Evolutionary conservation across 305 asterid genomes (phyloP), one percentile per base, ranked within the genome.

Genomic region (Euphrasia arctica): DNA sequence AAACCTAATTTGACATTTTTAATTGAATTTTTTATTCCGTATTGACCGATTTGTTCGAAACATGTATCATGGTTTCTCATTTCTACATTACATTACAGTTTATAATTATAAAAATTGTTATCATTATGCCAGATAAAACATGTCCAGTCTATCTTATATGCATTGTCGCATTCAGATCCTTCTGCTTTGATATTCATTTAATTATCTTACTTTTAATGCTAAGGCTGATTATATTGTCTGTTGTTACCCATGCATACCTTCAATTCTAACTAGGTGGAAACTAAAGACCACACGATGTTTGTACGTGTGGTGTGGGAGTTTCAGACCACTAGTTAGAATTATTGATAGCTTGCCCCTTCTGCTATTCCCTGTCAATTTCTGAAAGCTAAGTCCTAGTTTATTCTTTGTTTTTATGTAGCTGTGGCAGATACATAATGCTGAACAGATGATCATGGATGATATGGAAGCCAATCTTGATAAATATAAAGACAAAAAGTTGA

Each of bases 381-480:
- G 34, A 18, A 58, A 45, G 50, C 55, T 41, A 56, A 51, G 28
- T 58, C 62, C 69, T 41, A 29, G 48, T 58, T 60, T 25, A 18
- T 47, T 64, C 5, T 48, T 18, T 60, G 72, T 51, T 18, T 59
- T 58, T 47, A 13, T 81, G 79, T 88, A 92, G 98, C 68, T 92
- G 63, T 92, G 97, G 98, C 83, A 84, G 81, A 80, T 92, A 63
- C 85, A 85, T 81, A 90, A 87, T 73, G 97, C 97, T 65, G 98
- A 92, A 72, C 98, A 92, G 75, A 78, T 92, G 97, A 81, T 92
- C 75, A 47, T 92, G 89, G 97, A 92, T 73, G 98, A 92, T 68
- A 51, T 92, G 84, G 95, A 74, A 70, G 71, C 77, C 50, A 87
- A 90, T 79, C 95, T 97, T 54, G 79, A 70, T 66, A 87, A 92